A percentile compares a stretch with the other conserved stretches of the same genome.
phyloP scores from a whole-genome alignment of 768 basidiomycete species.

The Boletus subcaerulescens region DNA sequence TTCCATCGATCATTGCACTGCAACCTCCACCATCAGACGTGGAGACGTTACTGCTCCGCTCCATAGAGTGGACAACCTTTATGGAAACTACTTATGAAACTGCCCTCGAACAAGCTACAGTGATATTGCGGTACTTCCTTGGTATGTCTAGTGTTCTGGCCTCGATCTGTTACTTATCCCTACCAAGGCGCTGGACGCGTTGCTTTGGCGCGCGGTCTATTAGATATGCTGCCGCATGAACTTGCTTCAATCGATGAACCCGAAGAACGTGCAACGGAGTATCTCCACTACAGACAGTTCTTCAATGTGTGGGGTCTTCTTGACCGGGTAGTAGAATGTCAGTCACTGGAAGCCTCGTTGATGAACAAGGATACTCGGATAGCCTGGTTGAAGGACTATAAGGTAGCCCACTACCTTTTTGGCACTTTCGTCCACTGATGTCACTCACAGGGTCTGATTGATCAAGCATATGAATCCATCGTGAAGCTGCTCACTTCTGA shows the following conservation, averaged over 20 bases:
- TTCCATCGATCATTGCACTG: slow-evolving; percentile 58
- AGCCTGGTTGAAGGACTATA: slow-evolving; percentile 65
- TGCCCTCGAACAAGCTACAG: slow-evolving; percentile 84
- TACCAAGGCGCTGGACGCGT: slow-evolving; percentile 67
- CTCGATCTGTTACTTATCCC: background rate
- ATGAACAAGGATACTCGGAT: slow-evolving; percentile 57
- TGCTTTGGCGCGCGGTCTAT: slow-evolving; percentile 57
- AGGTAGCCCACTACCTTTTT: slow-evolving; percentile 33
- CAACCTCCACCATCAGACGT: slow-evolving; percentile 55
- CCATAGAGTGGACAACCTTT: slow-evolving; percentile 93
- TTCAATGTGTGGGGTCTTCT: slow-evolving; percentile 72
- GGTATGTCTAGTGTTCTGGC: slow-evolving; percentile 45
- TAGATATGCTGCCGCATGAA: slow-evolving; percentile 61
- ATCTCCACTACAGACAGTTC: slow-evolving; percentile 77
- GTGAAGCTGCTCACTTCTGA: slow-evolving; percentile 71
- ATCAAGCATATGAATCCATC: slow-evolving; percentile 62
- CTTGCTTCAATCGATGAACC: slow-evolving; percentile 61
- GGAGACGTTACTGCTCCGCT: slow-evolving; percentile 70
- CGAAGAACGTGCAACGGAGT: slow-evolving; percentile 71
- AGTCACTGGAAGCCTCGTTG: slow-evolving; percentile 52
- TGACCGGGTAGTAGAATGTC: slow-evolving; percentile 57
- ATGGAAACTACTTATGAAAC: slow-evolving; percentile 67
- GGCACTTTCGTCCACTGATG: background rate
- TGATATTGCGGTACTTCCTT: slow-evolving; percentile 86
- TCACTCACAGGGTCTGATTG: slow-evolving; percentile 49